Evolutionary conservation across 192 early-diverging fungal species (phyloP).

Genomic region (Coemansia sp.): DNA sequence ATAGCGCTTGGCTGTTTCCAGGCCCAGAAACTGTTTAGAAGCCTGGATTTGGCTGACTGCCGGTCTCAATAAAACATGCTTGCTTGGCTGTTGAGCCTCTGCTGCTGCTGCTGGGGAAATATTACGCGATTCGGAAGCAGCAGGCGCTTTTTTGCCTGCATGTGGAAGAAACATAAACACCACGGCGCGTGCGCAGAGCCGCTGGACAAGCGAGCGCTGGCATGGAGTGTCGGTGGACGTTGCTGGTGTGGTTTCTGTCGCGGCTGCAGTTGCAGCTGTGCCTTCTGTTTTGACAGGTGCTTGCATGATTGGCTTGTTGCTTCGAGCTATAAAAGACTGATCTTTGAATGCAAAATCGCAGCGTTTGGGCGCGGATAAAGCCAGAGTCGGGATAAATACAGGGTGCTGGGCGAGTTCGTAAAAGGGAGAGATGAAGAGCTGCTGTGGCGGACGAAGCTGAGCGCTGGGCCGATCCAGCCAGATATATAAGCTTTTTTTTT

Average conservation of each 20-base stretch:
- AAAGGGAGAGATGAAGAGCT: too few relatives aligned
- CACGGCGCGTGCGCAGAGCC: conserved; percentile 7
- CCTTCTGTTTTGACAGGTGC: too few relatives aligned
- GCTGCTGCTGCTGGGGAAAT: neutral
- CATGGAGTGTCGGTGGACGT: neutral
- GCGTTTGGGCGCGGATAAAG: too few relatives aligned
- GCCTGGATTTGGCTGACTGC: neutral
- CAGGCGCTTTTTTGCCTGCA: conserved; percentile 3
- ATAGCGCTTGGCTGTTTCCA: conserved; percentile 1
- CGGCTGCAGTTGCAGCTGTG: too few relatives aligned
- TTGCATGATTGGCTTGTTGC: too few relatives aligned
- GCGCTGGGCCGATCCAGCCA: too few relatives aligned
- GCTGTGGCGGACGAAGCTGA: too few relatives aligned
- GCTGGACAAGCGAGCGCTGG: conserved; percentile 2
- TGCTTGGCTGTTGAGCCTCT: neutral
- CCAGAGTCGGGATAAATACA: too few relatives aligned
- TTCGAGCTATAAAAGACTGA: too few relatives aligned
- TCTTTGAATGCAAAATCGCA: too few relatives aligned
- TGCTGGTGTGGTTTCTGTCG: neutral
- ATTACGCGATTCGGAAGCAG: neutral
- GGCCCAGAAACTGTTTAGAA: neutral
- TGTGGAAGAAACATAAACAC: conserved; percentile 17
- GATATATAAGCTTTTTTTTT: too few relatives aligned
- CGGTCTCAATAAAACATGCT: neutral
- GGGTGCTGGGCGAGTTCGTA: too few relatives aligned